Percentiles rank a stretch among this genome's conserved stretches.
Evolutionary conservation across 2,329 filamentous ascomycete genomes (phyloP).

Genomic region (Venturiaceae sp.): DNA sequence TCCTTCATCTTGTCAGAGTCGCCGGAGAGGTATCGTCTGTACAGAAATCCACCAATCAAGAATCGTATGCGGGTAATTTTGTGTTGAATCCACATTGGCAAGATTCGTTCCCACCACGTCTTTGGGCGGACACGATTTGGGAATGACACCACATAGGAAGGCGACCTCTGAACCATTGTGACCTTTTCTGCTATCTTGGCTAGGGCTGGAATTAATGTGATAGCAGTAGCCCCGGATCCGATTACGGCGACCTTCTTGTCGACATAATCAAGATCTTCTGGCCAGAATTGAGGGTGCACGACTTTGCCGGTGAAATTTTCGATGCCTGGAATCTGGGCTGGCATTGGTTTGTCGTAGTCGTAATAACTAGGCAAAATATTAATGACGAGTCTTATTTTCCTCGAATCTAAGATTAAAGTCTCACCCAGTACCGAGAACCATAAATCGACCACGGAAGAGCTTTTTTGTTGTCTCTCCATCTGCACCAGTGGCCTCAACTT

Average conservation of each 20-base stretch:
- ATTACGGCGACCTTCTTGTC: slow-evolving; percentile 63
- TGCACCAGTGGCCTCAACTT: slow-evolving; percentile 19
- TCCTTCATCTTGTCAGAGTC: slow-evolving; percentile 42
- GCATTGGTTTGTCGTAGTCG: slow-evolving; percentile 55
- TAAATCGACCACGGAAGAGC: slow-evolving; percentile 34
- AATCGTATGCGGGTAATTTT: slow-evolving; percentile 42
- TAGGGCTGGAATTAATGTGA: slow-evolving; percentile 65
- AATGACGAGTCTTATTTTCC: no score
- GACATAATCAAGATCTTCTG: slow-evolving; percentile 53
- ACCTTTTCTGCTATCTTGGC: slow-evolving; percentile 55
- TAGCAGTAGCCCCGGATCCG: slow-evolving; percentile 68
- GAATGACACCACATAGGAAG: slow-evolving; percentile 55
- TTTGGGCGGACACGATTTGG: slow-evolving; percentile 17
- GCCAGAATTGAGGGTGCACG: slow-evolving; percentile 71
- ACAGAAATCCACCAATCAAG: slow-evolving; percentile 36
- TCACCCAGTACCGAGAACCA: slow-evolving; percentile 50
- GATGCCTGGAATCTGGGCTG: slow-evolving; percentile 55
- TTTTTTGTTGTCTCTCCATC: slow-evolving; percentile 23
- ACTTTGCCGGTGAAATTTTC: slow-evolving; percentile 53
- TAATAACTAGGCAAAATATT: slow-evolving; percentile 43
- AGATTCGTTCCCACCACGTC: slow-evolving; percentile 3
- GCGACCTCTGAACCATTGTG: slow-evolving; percentile 75
- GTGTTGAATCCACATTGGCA: slow-evolving; percentile 18
- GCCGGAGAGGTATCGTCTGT: slow-evolving; percentile 38
- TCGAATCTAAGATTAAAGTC: background rate